These are phyloP conservation scores for Pichia kluyveri DNA, from an alignment of 805 yeast genomes.

Conservation along the genomic window DNA sequence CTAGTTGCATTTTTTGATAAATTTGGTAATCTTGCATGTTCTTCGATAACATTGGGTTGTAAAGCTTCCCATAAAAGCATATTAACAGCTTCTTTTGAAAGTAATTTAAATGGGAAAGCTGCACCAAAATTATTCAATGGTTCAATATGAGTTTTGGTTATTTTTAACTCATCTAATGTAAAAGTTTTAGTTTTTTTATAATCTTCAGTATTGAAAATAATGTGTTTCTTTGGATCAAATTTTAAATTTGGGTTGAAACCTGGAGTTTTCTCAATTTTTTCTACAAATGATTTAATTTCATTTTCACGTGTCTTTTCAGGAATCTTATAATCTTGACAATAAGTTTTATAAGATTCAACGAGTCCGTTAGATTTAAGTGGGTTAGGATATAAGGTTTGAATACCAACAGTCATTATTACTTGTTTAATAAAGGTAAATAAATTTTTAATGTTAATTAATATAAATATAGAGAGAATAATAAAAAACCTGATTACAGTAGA, in stretches of 20 bases:
- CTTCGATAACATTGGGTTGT: constrained; percentile 31
- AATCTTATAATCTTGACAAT: constrained; percentile 6
- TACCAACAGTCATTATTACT: constrained; percentile 11
- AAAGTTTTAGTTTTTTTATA: constrained; percentile 29
- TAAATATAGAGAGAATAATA: neutral
- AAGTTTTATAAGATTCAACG: constrained; percentile 4
- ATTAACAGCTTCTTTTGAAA: constrained; percentile 47
- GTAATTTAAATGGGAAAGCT: constrained; percentile 48
- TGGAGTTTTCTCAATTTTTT: constrained; percentile 15
- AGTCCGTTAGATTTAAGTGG: constrained; percentile 12
- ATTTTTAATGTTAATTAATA: too few relatives aligned
- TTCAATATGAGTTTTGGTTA: constrained; percentile 29
- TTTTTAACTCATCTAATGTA: constrained; percentile 30
- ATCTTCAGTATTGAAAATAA: constrained; percentile 30
- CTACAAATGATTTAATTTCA: constrained; percentile 16
- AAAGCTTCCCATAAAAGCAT: constrained; percentile 48
- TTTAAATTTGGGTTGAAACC: constrained; percentile 18
- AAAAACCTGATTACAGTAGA: too few relatives aligned
- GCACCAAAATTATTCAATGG: constrained; percentile 33
- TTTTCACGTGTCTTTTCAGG: constrained; percentile 20
- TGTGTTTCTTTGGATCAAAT: constrained; percentile 32
- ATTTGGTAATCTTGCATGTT: constrained; percentile 34
- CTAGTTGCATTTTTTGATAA: constrained; percentile 25
- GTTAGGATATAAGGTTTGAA: constrained; percentile 12
- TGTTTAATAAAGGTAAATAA: too few relatives aligned